These are phyloP conservation scores for Crithidia thermophila DNA, from an alignment of 208 protist species.

Conservation along the genomic window DNA sequence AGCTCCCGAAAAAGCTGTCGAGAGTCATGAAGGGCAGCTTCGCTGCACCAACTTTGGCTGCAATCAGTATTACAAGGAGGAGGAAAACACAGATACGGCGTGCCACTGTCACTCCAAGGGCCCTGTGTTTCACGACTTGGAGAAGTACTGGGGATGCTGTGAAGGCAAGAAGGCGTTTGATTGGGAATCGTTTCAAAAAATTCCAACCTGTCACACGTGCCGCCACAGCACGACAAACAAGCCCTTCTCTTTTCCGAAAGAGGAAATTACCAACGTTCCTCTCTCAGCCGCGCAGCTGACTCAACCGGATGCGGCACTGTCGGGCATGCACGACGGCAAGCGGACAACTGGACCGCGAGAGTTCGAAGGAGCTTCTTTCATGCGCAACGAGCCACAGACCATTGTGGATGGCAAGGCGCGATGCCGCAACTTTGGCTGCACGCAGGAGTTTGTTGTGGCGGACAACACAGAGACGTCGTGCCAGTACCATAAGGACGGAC, in stretches of 20 bases:
- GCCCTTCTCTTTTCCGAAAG: constrained; percentile 48
- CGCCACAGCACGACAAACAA: constrained; percentile 61
- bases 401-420: constrained; percentile 76
- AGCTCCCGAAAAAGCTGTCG: constrained; percentile 7
- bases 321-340: constrained; percentile 2
- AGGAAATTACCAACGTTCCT: constrained; percentile 50
- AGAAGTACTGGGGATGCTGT: constrained; percentile 88
- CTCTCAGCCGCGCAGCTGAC: constrained; percentile 42
- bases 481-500: constrained; percentile 69
- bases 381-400: constrained; percentile 44
- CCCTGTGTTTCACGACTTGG: constrained; percentile 85
- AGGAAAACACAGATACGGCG: constrained; percentile 67
- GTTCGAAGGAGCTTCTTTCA: constrained; percentile 65
- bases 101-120: constrained; percentile 74
- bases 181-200: constrained; percentile 81
- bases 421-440: constrained; percentile 85
- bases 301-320: not conserved
- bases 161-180: constrained; percentile 68
- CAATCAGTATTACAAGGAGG: constrained; percentile 62
- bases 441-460: constrained; percentile 73
- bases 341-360: constrained; percentile 68
- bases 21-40: constrained; percentile 40
- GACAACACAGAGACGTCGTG: constrained; percentile 75
- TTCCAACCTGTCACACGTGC: constrained; percentile 63
- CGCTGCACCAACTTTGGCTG: constrained; percentile 86